Evolutionary conservation across 129 eudicot species (phyloP), one percentile per base, ranked within the genome.

Genomic region (Chrysanthemum makinoi): DNA sequence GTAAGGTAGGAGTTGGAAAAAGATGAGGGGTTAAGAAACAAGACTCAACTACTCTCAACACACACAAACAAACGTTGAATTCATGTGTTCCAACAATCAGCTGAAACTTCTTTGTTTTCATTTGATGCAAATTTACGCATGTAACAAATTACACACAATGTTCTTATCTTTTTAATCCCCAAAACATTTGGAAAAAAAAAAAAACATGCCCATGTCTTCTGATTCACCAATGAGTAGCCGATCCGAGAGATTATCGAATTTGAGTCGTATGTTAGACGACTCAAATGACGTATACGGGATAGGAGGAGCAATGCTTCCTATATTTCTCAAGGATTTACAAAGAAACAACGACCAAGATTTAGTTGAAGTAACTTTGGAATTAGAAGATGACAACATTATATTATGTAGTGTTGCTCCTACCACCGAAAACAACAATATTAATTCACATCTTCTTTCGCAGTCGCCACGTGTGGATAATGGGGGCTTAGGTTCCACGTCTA

Each of bases 221-320:
- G 75, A 52, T 67, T 78, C 81, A 26, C 77, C 77, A 44, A 64
- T 12, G 33, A 80, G 83, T 43, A 80, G 83, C 79, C 18, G 80
- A 3, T 72, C 78, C 63, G 78, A 67, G 6, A 74, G 74, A 18
- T 43, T 62, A 53, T 86, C 96, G 0, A 86, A 33, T 62, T 88
- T 83, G 82, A 75, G 87, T 81, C 86, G 91, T 14, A 63, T 79
- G 43, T 75, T 73, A 16, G 84, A 86, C 83, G 86, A 74, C 44
- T 62, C 69, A 75, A 72, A 50, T 47, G 67, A 51, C 56, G 71
- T 22, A 6, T 73, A 75, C 52, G 80, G 76, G 8, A 72, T 71
- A 3, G 91, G 87, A 15, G 96, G 95, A 0, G 88, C 96, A 90
- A 90, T 90, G 96, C 88, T 88, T 70, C 96, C 99, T n/a, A 72